Base-by-base conservation (phyloP, 805 yeast genomes). In the Kregervanrija delftensis region DNA sequence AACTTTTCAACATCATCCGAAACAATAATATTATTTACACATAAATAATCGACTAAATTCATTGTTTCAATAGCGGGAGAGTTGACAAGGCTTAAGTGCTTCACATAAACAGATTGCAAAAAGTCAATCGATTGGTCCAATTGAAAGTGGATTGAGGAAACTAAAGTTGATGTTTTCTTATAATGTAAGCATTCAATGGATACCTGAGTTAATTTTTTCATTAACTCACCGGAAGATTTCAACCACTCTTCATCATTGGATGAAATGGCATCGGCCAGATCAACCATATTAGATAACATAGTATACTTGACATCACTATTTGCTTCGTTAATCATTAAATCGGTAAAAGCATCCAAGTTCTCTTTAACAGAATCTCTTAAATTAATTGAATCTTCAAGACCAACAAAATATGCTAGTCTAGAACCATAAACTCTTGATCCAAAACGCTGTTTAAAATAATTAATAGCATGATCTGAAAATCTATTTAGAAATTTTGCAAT, bases 401-500 rank as follows among this genome's bases (percentile, higher is more conserved):
- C 71, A 9, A 83, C 76, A 54, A 88, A 79, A 46, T 79, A 81
- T 0, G 86, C 81, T 51, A 86, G 73, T 65, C 82, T 73, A 15
- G 79, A 72, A 50, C 85, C 95, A 56, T 71, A 72, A 56, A 71
- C 66, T 44, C 96, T 70, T 41, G 79, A 79, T 30, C 76, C 74
- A 60, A 84, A 74, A 56, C 83, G 81, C 30, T 76, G 76, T 32
- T 76, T 67, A 65, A 86, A 90, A 57, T 81, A 86, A 30, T 78
- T 79, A 41, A 79, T 69, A 4, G 95, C 75, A 51, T 90, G 85
- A 17, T 73, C 76, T 2, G 95, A 80, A 60, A 89, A 91, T 48
- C 96, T 71, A 61, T 89, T 79, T 64, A 93, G 67, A 57, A 85
- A 93, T 59, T 83, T 84, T 8, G 95, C 90, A 39, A 91, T 77